These are phyloP conservation scores for Monilinia fructigena DNA, from an alignment of 2,329 filamentous ascomycete genomes.

Conservation along the genomic window DNA sequence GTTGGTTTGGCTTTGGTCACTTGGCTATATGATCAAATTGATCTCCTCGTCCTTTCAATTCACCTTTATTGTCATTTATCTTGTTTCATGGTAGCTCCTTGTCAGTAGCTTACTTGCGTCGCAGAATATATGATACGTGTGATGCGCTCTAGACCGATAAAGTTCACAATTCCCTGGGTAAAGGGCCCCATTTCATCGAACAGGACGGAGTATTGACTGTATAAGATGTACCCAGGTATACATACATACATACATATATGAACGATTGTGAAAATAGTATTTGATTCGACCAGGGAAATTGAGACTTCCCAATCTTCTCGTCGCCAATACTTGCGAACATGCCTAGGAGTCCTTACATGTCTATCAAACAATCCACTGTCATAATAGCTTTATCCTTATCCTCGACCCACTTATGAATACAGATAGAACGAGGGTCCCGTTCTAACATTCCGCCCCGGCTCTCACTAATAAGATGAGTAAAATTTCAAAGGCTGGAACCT, in stretches of 20 bases:
- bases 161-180: constrained; percentile 26
- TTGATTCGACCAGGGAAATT: not conserved
- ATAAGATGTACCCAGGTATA: not conserved
- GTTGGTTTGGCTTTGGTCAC: constrained; percentile 5
- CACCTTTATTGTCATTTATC: constrained; percentile 30
- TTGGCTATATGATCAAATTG: constrained; percentile 5
- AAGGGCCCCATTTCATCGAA: constrained; percentile 8
- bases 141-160: constrained; percentile 34
- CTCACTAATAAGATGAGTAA: constrained; percentile 35
- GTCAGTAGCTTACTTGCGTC: constrained; percentile 34
- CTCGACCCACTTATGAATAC: constrained; percentile 27
- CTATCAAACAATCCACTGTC: constrained; percentile 14
- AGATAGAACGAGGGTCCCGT: not conserved
- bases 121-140: constrained; percentile 39
- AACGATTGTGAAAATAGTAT: not conserved
- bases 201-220: constrained; percentile 7
- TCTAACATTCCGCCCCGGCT: constrained; percentile 5
- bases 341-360: constrained; percentile 19
- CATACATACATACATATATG: constrained; percentile 4
- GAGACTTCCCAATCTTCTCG: constrained; percentile 8
- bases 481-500: constrained; percentile 31
- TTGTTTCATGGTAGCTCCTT: constrained; percentile 35
- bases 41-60: constrained; percentile 24
- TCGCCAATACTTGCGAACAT: constrained; percentile 25
- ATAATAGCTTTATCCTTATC: constrained; percentile 25